A percentile compares a stretch with the other conserved stretches of the same genome.
Evolutionary conservation across 2,329 filamentous ascomycete species (phyloP).

Genomic region (Fusarium xylarioides): DNA sequence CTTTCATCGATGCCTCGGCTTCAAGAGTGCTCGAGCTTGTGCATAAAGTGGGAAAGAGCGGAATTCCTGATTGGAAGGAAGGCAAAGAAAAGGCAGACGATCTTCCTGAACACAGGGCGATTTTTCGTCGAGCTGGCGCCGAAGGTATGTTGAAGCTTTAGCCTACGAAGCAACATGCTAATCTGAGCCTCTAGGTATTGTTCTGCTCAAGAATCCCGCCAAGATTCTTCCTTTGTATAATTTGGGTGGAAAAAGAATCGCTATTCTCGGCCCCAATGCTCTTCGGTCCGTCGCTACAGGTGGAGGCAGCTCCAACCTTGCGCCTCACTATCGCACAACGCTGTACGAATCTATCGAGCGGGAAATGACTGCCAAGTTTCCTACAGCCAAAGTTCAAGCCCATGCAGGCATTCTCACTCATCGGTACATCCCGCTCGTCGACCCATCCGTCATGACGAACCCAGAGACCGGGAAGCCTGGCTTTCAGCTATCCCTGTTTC

Average conservation of each 20-base stretch:
- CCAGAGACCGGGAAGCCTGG: constrained; percentile 13
- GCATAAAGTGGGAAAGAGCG: constrained; percentile 10
- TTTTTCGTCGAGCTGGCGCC: constrained; percentile 17
- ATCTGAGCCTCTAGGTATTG: constrained; percentile 1
- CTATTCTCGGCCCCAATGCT: constrained; percentile 22
- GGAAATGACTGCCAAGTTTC: background rate
- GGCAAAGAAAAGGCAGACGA: constrained; percentile 13
- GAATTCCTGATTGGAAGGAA: constrained; percentile 21
- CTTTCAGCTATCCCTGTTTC: constrained; percentile 7
- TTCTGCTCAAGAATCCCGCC: constrained; percentile 18
- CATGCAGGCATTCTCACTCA: constrained; percentile 19
- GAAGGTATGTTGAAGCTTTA: constrained; percentile 1
- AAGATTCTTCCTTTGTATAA: background rate
- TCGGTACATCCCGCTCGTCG: constrained; percentile 16
- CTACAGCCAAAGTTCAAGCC: constrained; percentile 3
- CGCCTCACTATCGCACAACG: constrained; percentile 24
- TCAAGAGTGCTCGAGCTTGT: constrained; percentile 12
- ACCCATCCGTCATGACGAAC: constrained; percentile 14
- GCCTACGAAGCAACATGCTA: background rate
- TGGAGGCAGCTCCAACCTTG: constrained; percentile 23
- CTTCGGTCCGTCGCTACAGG: constrained; percentile 10
- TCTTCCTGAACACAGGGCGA: constrained; percentile 17
- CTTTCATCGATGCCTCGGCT: constrained; percentile 14
- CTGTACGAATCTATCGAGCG: constrained; percentile 12
- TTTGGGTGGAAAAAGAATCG: background rate